Percentiles rank a stretch among this genome's conserved stretches.
Evolutionary conservation across 2,329 filamentous ascomycete species (phyloP).

Genomic region (Colletotrichum sp.): DNA sequence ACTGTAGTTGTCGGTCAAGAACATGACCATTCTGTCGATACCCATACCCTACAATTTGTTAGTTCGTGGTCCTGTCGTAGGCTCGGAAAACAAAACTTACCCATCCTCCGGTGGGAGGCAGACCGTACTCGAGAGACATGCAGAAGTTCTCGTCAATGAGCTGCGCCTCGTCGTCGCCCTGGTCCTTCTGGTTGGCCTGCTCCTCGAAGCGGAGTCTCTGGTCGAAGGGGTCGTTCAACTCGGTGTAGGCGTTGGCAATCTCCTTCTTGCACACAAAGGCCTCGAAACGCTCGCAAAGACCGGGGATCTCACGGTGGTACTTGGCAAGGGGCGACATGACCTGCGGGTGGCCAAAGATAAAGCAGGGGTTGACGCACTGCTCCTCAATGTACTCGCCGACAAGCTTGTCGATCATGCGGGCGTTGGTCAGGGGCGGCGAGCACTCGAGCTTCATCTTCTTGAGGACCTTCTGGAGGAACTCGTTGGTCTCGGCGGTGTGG

Average conservation of each 20-base stretch:
- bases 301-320: slow-evolving; percentile 81
- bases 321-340: slow-evolving; percentile 82
- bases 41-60: slow-evolving; percentile 70
- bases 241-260: slow-evolving; percentile 95
- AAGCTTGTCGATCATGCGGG: slow-evolving; percentile 95
- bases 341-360: slow-evolving; percentile 68
- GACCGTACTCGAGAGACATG: slow-evolving; percentile 74
- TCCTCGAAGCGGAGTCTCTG: slow-evolving; percentile 78
- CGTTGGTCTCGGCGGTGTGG: slow-evolving; percentile 86
- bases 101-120: slow-evolving; percentile 95
- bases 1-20: slow-evolving; percentile 87
- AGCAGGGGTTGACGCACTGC: slow-evolving; percentile 86
- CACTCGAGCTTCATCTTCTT: slow-evolving; percentile 93
- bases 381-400: slow-evolving; percentile 95
- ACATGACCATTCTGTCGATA: slow-evolving; percentile 93
- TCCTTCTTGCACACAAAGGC: slow-evolving; percentile 97
- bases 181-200: slow-evolving; percentile 93
- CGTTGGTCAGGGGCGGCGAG: slow-evolving; percentile 87
- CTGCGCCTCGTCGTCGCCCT: slow-evolving; percentile 97
- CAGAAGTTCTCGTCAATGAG: slow-evolving; percentile 96
- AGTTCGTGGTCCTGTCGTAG: neutral
- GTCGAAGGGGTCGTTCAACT: slow-evolving; percentile 94
- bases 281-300: slow-evolving; percentile 96
- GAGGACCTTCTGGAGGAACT: slow-evolving; percentile 83
- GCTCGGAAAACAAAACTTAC: neutral